Conservation (phyloP, 2,329 filamentous ascomycete species). For the Fusarium nygamai region DNA sequence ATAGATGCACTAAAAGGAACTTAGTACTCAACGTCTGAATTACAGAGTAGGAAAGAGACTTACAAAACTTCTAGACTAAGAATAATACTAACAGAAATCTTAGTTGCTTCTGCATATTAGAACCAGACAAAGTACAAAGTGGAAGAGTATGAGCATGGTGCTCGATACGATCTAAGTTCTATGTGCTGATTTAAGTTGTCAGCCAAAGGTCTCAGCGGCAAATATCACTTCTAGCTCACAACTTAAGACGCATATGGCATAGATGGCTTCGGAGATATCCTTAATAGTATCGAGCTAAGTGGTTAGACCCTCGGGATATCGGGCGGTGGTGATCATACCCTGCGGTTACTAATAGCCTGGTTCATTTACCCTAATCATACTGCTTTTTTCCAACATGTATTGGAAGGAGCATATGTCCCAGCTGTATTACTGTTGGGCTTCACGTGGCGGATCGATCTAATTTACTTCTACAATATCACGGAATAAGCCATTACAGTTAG, state of each 20-base stretch:
- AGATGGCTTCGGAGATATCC: not conserved
- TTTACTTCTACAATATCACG: rapidly evolving
- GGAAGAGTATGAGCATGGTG: no score
- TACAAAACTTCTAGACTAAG: not conserved
- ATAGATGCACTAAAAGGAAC: not conserved
- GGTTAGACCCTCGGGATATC: no score
- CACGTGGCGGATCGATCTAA: not conserved
- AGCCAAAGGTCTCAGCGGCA: not conserved
- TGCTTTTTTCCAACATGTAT: not conserved
- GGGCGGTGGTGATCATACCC: no score
- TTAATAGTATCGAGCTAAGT: not conserved
- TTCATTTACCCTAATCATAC: not conserved
- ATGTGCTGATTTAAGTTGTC: no score
- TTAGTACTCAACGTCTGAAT: rapidly evolving
- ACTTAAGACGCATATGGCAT: not conserved
- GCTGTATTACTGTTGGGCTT: no score
- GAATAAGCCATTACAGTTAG: not conserved
- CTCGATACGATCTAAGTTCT: no score
- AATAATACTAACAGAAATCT: not conserved
- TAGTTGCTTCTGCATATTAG: not conserved
- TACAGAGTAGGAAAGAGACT: not conserved
- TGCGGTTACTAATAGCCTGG: no score
- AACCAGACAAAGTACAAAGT: no score
- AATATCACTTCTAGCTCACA: not conserved
- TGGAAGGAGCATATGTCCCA: no score